Base-by-base conservation (phyloP, 2,329 filamentous ascomycete genomes). In the Cyclaneusma minus region DNA sequence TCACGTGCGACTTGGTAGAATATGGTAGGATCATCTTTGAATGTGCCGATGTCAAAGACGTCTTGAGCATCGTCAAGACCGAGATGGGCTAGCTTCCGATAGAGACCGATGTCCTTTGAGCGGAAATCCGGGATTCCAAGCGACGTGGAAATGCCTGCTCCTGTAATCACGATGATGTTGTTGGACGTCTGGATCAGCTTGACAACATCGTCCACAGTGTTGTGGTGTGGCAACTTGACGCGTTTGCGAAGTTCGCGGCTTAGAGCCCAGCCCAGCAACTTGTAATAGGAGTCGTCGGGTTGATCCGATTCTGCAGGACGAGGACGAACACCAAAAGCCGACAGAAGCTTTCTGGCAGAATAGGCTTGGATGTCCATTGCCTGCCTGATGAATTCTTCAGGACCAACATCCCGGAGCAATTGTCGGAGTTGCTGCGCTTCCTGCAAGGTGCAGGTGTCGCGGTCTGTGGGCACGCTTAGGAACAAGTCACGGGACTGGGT, bases 81-180 rank as follows among this genome's bases (percentile, higher is more conserved):
- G 33, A 89, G 65, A 42, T 82, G 70, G 40, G 69, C 73, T 27
- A 95, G 62, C 46, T 84, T 77, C 23, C 83, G 76, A 54, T 95
- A 95, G 29, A 95, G 75, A 25, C 87, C 87, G 2, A 76, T 92
- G 43, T 82, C 79, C 50, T 89, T 89, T 27, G 85, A 94, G 38
- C 89, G 76, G 47, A 98, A 98, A 50, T 98, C 89, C 4, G 89
- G 89, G 32, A 98, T 95, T 34, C 89, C 89, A 12, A 98, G 70
- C 27, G 83, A 93, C 1, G 89, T 98, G 14, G 85, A 94, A 39
- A 98, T 95, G 38, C 89, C 89, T 11, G 89, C 89, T 27, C 89
- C 89, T 1, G 89, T 95, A 38, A 98, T 68, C 37, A 95, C 79
- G 43, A 98, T 70, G 49, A 98, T 85, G 50, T 93, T 92, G 39